A percentile compares a stretch with the other conserved stretches of the same genome.
These are phyloP conservation scores for Backusella liffmaniae DNA, from an alignment of 192 early-diverging fungal genomes.

Conservation along the genomic window DNA sequence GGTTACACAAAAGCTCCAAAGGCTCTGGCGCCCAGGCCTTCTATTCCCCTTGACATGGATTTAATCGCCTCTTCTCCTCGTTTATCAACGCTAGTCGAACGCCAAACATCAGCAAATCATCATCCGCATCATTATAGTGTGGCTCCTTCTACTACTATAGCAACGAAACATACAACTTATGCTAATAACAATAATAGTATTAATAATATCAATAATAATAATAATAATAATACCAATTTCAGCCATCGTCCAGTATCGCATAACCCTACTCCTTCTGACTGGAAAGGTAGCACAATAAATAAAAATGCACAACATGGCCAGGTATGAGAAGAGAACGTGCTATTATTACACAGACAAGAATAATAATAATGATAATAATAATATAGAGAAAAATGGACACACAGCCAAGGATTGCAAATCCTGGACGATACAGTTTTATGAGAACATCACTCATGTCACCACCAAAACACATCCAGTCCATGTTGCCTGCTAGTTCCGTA, in stretches of 20 bases:
- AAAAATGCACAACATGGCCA: neutral
- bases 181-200: neutral
- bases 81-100: conserved; percentile 2
- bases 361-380: neutral
- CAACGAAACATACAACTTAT: neutral
- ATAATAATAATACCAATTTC: neutral
- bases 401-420: neutral
- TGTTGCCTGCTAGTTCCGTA: neutral
- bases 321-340: neutral
- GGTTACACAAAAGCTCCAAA: neutral
- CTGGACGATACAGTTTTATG: conserved; percentile 13
- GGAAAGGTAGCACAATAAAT: conserved; percentile 1
- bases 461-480: neutral
- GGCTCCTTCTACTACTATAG: neutral
- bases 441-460: neutral
- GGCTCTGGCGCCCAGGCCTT: neutral
- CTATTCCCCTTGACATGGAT: conserved; percentile 14
- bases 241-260: neutral
- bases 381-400: neutral
- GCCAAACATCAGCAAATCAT: neutral
- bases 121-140: neutral
- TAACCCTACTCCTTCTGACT: conserved; percentile 1
- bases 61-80: conserved; percentile 12
- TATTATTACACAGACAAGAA: neutral
- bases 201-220: neutral